Base-by-base conservation (phyloP, 192 early-diverging fungal genomes). In the Coemansia javaensis region DNA sequence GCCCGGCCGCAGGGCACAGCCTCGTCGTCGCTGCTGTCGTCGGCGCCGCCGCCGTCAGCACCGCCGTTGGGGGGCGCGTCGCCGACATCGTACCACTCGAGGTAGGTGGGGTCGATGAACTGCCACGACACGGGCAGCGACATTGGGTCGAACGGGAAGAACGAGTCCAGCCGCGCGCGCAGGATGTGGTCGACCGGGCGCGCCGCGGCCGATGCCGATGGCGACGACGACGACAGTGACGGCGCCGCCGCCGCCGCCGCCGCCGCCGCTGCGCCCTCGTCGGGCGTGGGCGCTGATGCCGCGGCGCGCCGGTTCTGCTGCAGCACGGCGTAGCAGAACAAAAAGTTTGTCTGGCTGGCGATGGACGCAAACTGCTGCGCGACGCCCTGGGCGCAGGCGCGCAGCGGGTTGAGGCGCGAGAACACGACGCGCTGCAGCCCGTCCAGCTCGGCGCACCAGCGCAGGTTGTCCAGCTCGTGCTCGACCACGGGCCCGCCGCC, bases 141-240 rank as follows among this genome's bases (percentile, higher is more conserved):
- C 50, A 89, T 86, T 7, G 94, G 94, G 57, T 97, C 94, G 43
- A 94, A 97, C 32, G 94, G 94, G 66, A 97, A 97, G 53, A 95
- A 94, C 1, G 87, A 63, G 16, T 86, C 85, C 15, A 87, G 73
- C 48, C 79, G 70, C 0, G 70, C 60, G 16, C 64, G 63, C 16
- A 74, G 56, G 9, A 62, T 25, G 37, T 51, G 49, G 11, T 59
- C 57, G 1, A 46, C 32, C 22, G 39, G 38, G 12, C 18, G 6
- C 38, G 38, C 38, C 3, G 38, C 38, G 8, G 38, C 13, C n/a
- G 12, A 6, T n/a, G 15, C 28, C 30, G 0, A 42, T 47, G 1
- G 38, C 47, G 3, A 53, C 61, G n/a, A 27, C 22, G 10, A n/a
- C n/a, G 12, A 6, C 36, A 20, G 32, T 24, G 0, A 42, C 50